Base-by-base conservation (phyloP, 768 basidiomycete species). In the Tylopilus plumbeoviolaceoides region DNA sequence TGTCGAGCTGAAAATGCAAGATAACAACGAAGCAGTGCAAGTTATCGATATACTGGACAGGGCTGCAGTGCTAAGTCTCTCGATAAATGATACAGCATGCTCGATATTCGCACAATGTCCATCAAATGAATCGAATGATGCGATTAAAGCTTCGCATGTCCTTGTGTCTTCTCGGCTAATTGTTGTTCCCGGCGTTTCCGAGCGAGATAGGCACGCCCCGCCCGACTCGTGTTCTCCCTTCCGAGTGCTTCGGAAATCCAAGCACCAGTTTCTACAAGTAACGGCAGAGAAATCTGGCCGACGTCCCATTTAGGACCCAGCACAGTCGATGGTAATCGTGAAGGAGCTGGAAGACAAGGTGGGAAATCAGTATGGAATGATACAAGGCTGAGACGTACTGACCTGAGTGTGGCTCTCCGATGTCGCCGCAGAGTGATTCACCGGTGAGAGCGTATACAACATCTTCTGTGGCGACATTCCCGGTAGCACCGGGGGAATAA, bases 391-490 rank as follows among this genome's bases (percentile, higher is more conserved):
- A 30, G 5, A 12, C 33, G 14, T n/a, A 17, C 65, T 38, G 35
- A 67, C 66, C 54, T 44, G 55, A 47, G 48, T 59, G 49, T 33
- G 59, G 47, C 44, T 64, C 56, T 38, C 82, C 84, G 1, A 62
- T 55, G 61, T 73, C 5, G 82, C 82, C 5, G 73, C 78, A 66
- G 82, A 83, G 43, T 72, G 75, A 10, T 84, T 85, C 47, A 72
- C 83, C 59, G 76, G 79, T 56, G 8, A 98, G 77, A 0, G 89
- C 87, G 57, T 97, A 93, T 9, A 95, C 75, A 1, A 95, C 82
- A 59, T 95, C 90, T 60, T 98, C 95, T 0, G 95, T 98, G 0
- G 92, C 86, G 17, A 97, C 90, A 60, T 97, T 97, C 15, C 95
- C 95, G 0, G 92, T 94, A 14, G 95, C 94, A 6, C 94, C 94